Evolutionary conservation across 768 basidiomycete genomes (phyloP), one percentile per base, ranked within the genome.

Genomic region (Suillus lakei): DNA sequence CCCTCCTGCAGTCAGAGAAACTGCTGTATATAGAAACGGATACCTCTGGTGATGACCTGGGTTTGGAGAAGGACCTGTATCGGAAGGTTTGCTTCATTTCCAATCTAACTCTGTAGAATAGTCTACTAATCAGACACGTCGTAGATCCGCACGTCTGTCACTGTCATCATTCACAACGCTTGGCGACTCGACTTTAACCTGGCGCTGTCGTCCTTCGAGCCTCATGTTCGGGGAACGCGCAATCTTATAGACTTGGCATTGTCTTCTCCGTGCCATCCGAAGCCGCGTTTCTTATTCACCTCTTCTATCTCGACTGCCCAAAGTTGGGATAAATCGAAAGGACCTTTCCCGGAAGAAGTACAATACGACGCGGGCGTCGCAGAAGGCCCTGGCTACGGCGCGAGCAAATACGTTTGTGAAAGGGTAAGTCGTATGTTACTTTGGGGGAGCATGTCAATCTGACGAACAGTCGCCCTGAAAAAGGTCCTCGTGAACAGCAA

Each of bases 101-200:
- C 48, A 13, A 30, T n/a, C 16, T 16, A 13, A 60, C 12, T 21
- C 6, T 1, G 1, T 8, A n/a, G 32, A 41, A 32, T 5, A 21
- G 23, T 13, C 5, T 53, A 13, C 9, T 15, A 39, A 43, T 60
- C 1, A 59, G 1, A 18, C 16, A 15, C 34, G 1, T 56, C n/a
- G 12, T 34, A 82, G 82, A 69, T 83, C 4, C 71, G 69, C 1
- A 61, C 66, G 4, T 76, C 77, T 0, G 71, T 82, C 36, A 78
- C 77, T 6, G 46, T 77, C 34, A 72, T 83, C 58, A 78, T 83
- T 26, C 82, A 83, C 61, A 80, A 74, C 5, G 82, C 83, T 2
- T 84, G 83, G 83, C 75, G 72, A 16, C 72, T 84, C 53, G 78
- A 84, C 60, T 83, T 83, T 73, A 83, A 82, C 67, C 74, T 85